These are phyloP conservation scores for Rhizophagus sp. DNA, from an alignment of 192 early-diverging fungal genomes.

Conservation along the genomic window DNA sequence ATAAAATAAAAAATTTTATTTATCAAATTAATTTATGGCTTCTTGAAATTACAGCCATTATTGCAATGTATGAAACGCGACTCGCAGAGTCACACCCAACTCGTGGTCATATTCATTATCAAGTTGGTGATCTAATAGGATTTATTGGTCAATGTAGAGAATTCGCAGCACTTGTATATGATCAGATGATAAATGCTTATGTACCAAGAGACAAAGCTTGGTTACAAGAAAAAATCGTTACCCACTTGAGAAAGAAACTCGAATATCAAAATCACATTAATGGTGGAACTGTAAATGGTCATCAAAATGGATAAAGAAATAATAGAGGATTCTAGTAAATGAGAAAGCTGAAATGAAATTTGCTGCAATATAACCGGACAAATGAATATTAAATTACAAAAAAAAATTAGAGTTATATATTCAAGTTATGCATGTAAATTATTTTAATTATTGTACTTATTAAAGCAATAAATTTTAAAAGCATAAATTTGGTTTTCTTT, in stretches of 20 bases:
- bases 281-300: not conserved
- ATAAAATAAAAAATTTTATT: not conserved
- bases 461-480: too few species aligned
- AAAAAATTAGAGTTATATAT: too few species aligned
- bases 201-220: slow-evolving; percentile 29
- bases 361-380: too few species aligned
- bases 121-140: slow-evolving; percentile 39
- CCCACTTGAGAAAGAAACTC: slow-evolving; percentile 26
- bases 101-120: slow-evolving; percentile 37
- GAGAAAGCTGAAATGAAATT: too few species aligned
- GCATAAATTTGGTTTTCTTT: too few species aligned
- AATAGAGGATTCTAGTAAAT: not conserved
- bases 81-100: slow-evolving; percentile 38
- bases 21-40: too few species aligned
- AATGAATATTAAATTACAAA: too few species aligned
- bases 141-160: slow-evolving; percentile 44
- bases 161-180: slow-evolving; percentile 30
- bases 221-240: slow-evolving; percentile 28
- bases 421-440: too few species aligned
- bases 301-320: not conserved
- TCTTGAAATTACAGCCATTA: slow-evolving; percentile 17
- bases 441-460: too few species aligned
- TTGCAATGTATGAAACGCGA: slow-evolving; percentile 38
- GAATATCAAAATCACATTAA: not conserved
- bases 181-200: slow-evolving; percentile 23